These are phyloP conservation scores for Zizania palustris DNA, from an alignment of 202 grass and related monocot species.

Conservation along the genomic window DNA sequence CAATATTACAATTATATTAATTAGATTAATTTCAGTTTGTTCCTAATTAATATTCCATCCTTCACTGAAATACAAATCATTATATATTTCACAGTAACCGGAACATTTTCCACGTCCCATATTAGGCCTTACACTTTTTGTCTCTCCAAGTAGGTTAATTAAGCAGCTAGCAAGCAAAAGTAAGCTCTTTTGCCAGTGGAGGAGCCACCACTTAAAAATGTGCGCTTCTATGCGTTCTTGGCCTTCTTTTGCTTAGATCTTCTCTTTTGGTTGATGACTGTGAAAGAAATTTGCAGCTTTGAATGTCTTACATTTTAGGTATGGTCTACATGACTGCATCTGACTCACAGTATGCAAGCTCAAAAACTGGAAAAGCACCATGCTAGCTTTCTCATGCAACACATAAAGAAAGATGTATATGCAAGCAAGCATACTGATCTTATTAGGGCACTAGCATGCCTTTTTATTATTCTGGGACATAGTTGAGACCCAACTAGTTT, in stretches of 20 bases:
- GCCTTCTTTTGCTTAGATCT: background rate
- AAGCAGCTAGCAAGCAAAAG: background rate
- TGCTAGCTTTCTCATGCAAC: slow-evolving; percentile 40
- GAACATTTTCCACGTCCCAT: background rate
- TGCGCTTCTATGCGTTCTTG: slow-evolving; percentile 25
- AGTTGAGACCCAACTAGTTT: slow-evolving; percentile 51
- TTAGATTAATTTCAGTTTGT: too few species aligned
- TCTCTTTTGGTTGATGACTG: slow-evolving; percentile 22
- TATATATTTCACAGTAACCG: too few species aligned
- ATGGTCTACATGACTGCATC: slow-evolving; percentile 21
- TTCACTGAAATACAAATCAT: too few species aligned
- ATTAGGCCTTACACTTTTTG: background rate
- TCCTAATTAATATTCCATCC: too few species aligned
- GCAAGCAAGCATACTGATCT: slow-evolving; percentile 7
- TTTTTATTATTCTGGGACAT: slow-evolving; percentile 42
- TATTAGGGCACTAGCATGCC: slow-evolving; percentile 47
- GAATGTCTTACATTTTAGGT: slow-evolving; percentile 32
- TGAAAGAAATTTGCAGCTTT: slow-evolving; percentile 24
- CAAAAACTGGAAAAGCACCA: slow-evolving; percentile 38
- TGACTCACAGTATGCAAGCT: slow-evolving; percentile 21
- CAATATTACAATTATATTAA: background rate
- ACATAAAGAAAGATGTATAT: slow-evolving; percentile 30
- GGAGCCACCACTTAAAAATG: slow-evolving; percentile 20
- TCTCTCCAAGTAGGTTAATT: background rate
- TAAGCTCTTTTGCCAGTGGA: slow-evolving; percentile 13